Conservation (phyloP, 148 eudicot species). For the Bassia scoparia region DNA sequence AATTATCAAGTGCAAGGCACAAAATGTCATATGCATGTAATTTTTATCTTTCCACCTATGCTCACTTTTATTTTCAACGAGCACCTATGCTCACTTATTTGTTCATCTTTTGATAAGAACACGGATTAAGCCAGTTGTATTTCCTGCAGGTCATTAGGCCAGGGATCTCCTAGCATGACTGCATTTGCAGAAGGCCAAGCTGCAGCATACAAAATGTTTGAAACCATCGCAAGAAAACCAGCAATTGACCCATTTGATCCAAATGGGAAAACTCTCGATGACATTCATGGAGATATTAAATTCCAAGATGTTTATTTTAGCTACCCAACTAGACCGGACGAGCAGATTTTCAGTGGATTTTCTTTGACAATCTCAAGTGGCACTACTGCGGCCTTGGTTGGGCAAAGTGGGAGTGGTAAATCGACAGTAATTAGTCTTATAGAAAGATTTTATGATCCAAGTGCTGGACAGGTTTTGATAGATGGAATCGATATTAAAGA, state of each 20-base stretch:
- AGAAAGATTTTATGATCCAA: constrained; percentile 74
- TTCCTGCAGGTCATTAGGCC: constrained; percentile 48
- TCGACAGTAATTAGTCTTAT: constrained; percentile 63
- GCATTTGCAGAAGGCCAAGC: constrained; percentile 67
- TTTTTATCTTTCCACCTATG: too few species aligned
- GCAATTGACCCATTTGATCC: constrained; percentile 53
- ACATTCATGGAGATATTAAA: constrained; percentile 62
- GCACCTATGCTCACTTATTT: too few species aligned
- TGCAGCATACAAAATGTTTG: constrained; percentile 74
- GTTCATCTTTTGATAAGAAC: too few species aligned
- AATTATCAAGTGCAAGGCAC: too few species aligned
- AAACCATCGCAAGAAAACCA: constrained; percentile 58
- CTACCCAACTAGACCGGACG: constrained; percentile 61
- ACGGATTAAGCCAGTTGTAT: too few species aligned
- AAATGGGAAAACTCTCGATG: constrained; percentile 49
- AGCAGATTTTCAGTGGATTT: constrained; percentile 51
- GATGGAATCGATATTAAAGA: constrained; percentile 60
- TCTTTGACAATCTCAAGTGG: constrained; percentile 52
- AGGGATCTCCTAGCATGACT: constrained; percentile 49
- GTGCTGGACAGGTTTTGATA: constrained; percentile 56
- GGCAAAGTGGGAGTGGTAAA: constrained; percentile 73
- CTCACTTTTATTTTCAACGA: too few species aligned
- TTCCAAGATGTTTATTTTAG: constrained; percentile 48
- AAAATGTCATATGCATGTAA: too few species aligned
- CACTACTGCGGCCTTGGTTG: constrained; percentile 64